Evolutionary conservation across 2,329 filamentous ascomycete genomes (phyloP), one percentile per base, ranked within the genome.

Genomic region (Trichoderma simmonsii): DNA sequence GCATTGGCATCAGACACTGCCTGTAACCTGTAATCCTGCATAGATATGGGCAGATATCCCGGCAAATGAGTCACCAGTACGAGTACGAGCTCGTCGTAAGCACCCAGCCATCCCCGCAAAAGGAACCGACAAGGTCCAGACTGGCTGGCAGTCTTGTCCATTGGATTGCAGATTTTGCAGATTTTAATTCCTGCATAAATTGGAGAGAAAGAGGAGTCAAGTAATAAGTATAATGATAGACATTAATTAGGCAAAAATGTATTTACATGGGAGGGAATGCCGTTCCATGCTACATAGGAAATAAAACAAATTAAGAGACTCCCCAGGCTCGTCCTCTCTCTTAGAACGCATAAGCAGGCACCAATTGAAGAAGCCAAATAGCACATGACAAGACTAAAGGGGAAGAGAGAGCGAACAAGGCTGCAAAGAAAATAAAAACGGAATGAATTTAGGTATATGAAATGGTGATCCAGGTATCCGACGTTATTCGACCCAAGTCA

Each of bases 401-500:
- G 36, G 15, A 51, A 51, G 24, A 28, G 34, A 67, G 36, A 59
- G 30, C 39, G 18, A 34, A 39, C 26, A 57, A 36, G 57, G 43
- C 30, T 51, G 63, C 21, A 68, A 65, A 71, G 24, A 65, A 51
- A 66, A 56, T 34, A 56, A 43, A n/a, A 68, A 66, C 30, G 76
- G 75, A 75, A 78, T 81, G 75, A 80, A 81, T 79, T 79, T 63
- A 81, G 78, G 78, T 78, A 80, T 79, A 78, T 78, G 78, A 63
- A 71, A 71, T 76, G 75, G 76, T 78, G 77, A 79, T 78, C 78
- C 77, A 79, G 74, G 74, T 75, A 73, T 76, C 76, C 73, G 71
- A 75, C 73, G 75, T 70, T 76, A 75, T 76, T 75, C 77, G 73
- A 78, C 77, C 77, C 69, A 61, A 76, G 76, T 76, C 74, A 78